These are phyloP conservation scores for Arctium lappa DNA, from an alignment of 129 eudicot species.

Conservation along the genomic window DNA sequence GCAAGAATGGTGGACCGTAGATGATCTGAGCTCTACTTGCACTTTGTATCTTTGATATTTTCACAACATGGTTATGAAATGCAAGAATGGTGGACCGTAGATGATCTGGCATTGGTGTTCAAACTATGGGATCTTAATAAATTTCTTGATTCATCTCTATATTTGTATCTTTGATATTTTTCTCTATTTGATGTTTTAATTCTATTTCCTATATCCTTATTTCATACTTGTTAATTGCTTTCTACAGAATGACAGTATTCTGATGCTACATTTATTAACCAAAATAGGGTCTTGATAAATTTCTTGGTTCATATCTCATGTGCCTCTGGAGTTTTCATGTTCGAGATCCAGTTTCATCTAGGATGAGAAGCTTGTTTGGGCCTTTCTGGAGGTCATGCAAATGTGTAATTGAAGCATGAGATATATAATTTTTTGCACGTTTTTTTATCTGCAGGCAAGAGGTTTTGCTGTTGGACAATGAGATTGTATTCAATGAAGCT, in stretches of 20 bases:
- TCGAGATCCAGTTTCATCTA: too few relatives aligned
- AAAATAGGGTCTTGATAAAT: neutral
- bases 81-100: neutral
- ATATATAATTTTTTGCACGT: neutral
- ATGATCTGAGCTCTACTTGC: constrained; percentile 24
- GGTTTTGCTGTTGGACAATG: constrained; percentile 56
- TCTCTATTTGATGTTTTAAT: neutral
- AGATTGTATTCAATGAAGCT: constrained; percentile 56
- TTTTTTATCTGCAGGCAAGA: constrained; percentile 41
- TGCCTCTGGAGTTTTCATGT: neutral
- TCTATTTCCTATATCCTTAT: neutral
- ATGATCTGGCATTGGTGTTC: neutral
- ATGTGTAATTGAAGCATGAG: too few relatives aligned
- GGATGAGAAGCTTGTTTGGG: too few relatives aligned
- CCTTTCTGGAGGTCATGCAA: too few relatives aligned
- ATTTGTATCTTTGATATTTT: neutral
- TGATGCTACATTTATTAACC: neutral
- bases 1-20: too few relatives aligned
- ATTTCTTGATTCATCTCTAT: neutral
- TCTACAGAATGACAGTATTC: neutral
- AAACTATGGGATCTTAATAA: neutral
- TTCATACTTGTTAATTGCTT: neutral
- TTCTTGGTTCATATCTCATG: neutral
- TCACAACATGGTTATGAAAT: neutral
- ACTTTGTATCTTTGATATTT: neutral